Percentiles rank a stretch among this genome's conserved stretches.
These are phyloP conservation scores for Xylaria digitata DNA, from an alignment of 2,329 filamentous ascomycete species.

Conservation along the genomic window DNA sequence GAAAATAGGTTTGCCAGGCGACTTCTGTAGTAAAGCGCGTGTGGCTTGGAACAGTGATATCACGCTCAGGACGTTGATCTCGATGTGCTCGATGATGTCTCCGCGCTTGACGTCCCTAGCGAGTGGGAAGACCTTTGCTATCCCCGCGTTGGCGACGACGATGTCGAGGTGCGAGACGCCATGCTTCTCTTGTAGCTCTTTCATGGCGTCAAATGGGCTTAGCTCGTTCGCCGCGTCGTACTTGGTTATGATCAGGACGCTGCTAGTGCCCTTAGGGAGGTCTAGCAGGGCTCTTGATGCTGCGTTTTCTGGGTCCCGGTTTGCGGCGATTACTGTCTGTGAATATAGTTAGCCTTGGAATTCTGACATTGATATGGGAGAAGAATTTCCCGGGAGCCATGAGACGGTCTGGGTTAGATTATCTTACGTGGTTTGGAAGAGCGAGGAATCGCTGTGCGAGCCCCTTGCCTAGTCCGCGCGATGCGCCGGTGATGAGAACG, in stretches of 20 bases:
- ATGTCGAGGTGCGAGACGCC: constrained; percentile 59
- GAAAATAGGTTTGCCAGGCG: constrained; percentile 51
- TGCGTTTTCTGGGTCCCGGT: constrained; percentile 49
- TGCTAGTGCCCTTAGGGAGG: constrained; percentile 52
- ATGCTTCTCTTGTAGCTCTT: constrained; percentile 47
- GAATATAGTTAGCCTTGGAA: background rate
- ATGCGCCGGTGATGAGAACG: constrained; percentile 55
- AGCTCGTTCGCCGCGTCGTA: constrained; percentile 54
- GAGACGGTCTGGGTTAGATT: too few species aligned
- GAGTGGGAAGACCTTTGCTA: constrained; percentile 49
- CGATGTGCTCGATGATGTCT: constrained; percentile 54
- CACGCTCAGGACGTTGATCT: constrained; percentile 57
- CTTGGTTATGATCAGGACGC: constrained; percentile 55
- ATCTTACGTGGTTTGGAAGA: constrained; percentile 63
- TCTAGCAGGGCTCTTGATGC: constrained; percentile 48
- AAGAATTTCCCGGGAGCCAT: too few species aligned
- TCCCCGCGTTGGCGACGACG: constrained; percentile 65
- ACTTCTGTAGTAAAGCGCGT: constrained; percentile 53
- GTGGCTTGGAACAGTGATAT: constrained; percentile 59
- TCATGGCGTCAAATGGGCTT: constrained; percentile 51
- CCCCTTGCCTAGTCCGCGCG: constrained; percentile 53
- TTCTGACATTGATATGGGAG: background rate
- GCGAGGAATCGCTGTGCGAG: constrained; percentile 54
- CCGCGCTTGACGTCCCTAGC: constrained; percentile 51
- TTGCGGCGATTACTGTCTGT: constrained; percentile 55